Evolutionary conservation across 2,329 filamentous ascomycete genomes (phyloP).

Genomic region (Berkeleyomyces basicola): DNA sequence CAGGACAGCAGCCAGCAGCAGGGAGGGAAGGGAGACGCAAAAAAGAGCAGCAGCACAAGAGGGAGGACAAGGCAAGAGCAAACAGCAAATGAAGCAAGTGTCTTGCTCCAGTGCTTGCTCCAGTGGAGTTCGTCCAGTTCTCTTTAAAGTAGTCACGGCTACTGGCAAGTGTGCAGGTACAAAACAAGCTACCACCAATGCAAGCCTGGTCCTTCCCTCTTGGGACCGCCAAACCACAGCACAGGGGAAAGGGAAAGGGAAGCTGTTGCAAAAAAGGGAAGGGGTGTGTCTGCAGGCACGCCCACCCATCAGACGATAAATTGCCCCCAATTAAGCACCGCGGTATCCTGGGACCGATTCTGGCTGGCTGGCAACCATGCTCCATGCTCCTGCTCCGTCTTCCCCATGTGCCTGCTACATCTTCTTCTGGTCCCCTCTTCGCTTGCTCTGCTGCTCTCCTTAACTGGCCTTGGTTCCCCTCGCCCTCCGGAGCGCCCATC

Average conservation of each 20-base stretch:
- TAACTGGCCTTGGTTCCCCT: conserved; percentile 8
- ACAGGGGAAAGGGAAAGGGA: not conserved
- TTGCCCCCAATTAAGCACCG: not conserved
- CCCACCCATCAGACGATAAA: not conserved
- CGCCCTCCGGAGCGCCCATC: not conserved
- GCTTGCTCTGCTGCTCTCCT: not conserved
- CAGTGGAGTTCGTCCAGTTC: no score
- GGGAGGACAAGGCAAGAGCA: no score
- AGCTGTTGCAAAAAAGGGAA: not conserved
- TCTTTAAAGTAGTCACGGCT: no score
- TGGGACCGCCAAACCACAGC: not conserved
- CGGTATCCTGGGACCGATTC: not conserved
- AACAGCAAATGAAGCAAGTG: no score
- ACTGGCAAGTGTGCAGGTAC: no score
- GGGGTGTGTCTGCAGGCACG: not conserved
- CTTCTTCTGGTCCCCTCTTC: not conserved
- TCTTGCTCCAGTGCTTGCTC: no score
- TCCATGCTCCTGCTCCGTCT: not conserved
- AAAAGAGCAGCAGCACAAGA: not conserved
- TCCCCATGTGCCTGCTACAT: not conserved
- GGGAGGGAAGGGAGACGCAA: not conserved
- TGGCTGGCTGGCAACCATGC: not conserved
- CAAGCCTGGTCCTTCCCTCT: not conserved
- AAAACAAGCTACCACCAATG: not conserved
- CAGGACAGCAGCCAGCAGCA: not conserved